Percentiles rank a stretch among this genome's conserved stretches.
Conservation (phyloP, 257 asterid genomes). For the Solanum arcanum region DNA sequence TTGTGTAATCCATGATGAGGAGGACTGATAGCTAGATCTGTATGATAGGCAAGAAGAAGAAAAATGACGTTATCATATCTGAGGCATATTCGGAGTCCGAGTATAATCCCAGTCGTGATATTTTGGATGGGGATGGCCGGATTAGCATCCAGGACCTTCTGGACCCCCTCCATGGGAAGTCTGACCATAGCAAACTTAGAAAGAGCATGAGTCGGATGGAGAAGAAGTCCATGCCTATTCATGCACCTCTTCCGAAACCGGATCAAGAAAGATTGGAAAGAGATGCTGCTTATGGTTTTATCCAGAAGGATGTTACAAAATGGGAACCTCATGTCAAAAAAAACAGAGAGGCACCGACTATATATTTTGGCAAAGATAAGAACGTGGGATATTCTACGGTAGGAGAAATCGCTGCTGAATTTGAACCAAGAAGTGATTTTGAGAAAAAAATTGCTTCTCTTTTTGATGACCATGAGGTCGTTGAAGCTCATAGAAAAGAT, state of each 20-base stretch:
- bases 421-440: slow-evolving; percentile 81
- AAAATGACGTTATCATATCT: slow-evolving; percentile 35
- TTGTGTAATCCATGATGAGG: background rate
- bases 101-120: slow-evolving; percentile 62
- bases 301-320: slow-evolving; percentile 60
- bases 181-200: slow-evolving; percentile 46
- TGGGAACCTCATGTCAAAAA: slow-evolving; percentile 83
- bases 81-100: slow-evolving; percentile 95
- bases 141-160: slow-evolving; percentile 65
- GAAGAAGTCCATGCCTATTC: slow-evolving; percentile 40
- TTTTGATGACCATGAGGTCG: slow-evolving; percentile 49
- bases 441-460: slow-evolving; percentile 78
- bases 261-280: slow-evolving; percentile 62
- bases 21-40: background rate
- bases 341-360: slow-evolving; percentile 82
- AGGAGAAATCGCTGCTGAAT: slow-evolving; percentile 84
- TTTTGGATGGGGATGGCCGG: slow-evolving; percentile 58
- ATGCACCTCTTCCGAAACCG: slow-evolving; percentile 57
- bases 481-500: slow-evolving; percentile 74
- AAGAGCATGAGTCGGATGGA: slow-evolving; percentile 38
- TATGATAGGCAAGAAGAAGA: slow-evolving; percentile 43
- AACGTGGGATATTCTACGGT: slow-evolving; percentile 67
- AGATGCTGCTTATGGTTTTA: slow-evolving; percentile 41
- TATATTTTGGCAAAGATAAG: slow-evolving; percentile 63
- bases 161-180: slow-evolving; percentile 52